Evolutionary conservation across 2,329 filamentous ascomycete species (phyloP), one percentile per base, ranked within the genome.

Genomic region (Apiospora saccharicola): DNA sequence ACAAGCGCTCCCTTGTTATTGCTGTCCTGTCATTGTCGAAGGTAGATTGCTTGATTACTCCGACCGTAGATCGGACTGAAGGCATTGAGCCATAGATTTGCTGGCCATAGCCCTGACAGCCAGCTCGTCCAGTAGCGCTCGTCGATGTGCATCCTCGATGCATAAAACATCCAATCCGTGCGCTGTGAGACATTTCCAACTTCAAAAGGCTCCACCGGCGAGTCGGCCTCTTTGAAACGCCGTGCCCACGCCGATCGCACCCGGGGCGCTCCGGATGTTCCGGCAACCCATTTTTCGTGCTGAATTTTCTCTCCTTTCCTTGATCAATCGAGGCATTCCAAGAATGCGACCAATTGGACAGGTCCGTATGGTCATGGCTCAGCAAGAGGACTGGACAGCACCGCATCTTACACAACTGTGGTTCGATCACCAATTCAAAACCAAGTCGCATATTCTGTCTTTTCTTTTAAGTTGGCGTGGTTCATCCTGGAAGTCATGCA

Each of bases 131-230:
- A 4, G 53, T 19, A 41, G 22, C 19, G 44, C 44, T 46, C 30
- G 51, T 22, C 53, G 30, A 64, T 13, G n/a, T 64, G 6, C 14
- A 64, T 6, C 22, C 57, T n/a, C 57, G 57, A 64, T 41, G 57
- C 57, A 64, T 64, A n/a, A 64, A 64, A 64, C 14, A n/a, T 64
- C 22, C 34, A 64, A n/a, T 13, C 57, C 57, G 57, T 64, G 57
- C 57, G 57, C n/a, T 41, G 30, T 64, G 57, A 64, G 57, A 64
- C 57, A 64, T 64, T 64, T 64, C 57, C 57, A 64, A 64, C 57
- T 41, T 64, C 30, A 34, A 22, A 64, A 16, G 57, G 41, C 34
- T 41, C 57, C 34, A 64, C 57, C 30, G 57, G 57, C 34, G 57
- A 41, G 57, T 64, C 57, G 57, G 34, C 34, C n/a, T 41, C 22